Base-by-base conservation (phyloP, 2,329 filamentous ascomycete genomes). In the Anthostomella pinea region DNA sequence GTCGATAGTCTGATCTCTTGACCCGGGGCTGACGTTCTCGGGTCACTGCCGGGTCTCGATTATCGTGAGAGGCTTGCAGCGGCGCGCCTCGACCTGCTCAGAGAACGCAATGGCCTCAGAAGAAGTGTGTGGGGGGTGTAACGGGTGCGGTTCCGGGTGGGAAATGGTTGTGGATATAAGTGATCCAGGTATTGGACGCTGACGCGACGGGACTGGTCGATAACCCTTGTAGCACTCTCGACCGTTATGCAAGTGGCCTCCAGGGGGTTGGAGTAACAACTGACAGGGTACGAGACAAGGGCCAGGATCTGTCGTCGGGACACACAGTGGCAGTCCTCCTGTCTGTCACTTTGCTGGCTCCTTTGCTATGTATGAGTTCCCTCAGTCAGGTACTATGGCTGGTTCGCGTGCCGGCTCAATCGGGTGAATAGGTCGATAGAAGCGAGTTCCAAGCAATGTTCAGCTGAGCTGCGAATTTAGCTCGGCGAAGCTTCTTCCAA, bases 241-340 rank as follows among this genome's bases (percentile, higher is more conserved):
- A 52, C 49, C 49, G 48, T 57, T 48, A 59, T 60, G 56, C 57
- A 52, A 52, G 46, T 45, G 37, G 33, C 37, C 43, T 39, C 49
- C 46, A 45, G 54, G 43, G 49, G 41, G 43, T 44, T 39, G 45
- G 41, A 45, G 46, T 41, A 47, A 43, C 43, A 43, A 40, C 44
- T 25, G 48, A 35, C 46, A 52, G 49, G 52, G 49, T 44, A 43
- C 18, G 33, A 25, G 34, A 42, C 49, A 46, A 41, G 51, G 50
- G 39, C 40, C 38, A 48, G 40, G 42, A 41, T 42, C 24, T 19
- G 6, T 21, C 9, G 37, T 37, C 43, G 46, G 38, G 42, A 35
- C 31, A 46, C 39, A 18, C 38, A 41, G 27, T 42, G 6, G 6
- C 11, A 16, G 27, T 15, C 11, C 13, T 29, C 14, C 27, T 29